Conservation (phyloP, 768 basidiomycete genomes). For the Collybiopsis confluens region DNA sequence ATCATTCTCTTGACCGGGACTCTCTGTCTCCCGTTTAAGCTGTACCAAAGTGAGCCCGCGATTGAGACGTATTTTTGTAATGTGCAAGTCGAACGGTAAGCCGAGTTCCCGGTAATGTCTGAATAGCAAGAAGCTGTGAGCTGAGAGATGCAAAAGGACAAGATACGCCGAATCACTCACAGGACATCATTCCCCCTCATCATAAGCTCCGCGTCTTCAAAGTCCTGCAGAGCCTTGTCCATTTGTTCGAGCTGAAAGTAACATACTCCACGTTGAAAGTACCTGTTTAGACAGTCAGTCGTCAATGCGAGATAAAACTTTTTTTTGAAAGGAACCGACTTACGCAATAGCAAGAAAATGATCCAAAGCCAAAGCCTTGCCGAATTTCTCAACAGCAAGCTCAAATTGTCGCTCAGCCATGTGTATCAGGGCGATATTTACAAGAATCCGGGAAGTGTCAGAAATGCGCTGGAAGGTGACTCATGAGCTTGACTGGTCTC, state of each 20-base stretch:
- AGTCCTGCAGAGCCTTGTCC: constrained; percentile 13
- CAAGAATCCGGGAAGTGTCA: constrained; percentile 46
- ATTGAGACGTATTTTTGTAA: constrained; percentile 13
- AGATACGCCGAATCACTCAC: constrained; percentile 1
- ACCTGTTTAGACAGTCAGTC: background rate
- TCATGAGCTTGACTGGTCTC: too few relatives aligned
- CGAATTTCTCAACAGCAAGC: constrained; percentile 53
- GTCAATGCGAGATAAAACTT: background rate
- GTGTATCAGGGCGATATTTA: constrained; percentile 67
- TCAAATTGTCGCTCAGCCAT: constrained; percentile 61
- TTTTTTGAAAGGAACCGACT: constrained; percentile 14
- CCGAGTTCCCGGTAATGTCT: constrained; percentile 16
- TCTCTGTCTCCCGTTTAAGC: constrained; percentile 7
- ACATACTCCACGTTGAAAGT: constrained; percentile 16
- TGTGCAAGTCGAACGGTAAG: constrained; percentile 14
- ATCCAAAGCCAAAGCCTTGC: constrained; percentile 52
- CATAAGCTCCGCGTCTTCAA: constrained; percentile 11
- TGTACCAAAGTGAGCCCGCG: constrained; percentile 9
- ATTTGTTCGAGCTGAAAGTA: constrained; percentile 10
- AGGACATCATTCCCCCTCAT: constrained; percentile 15
- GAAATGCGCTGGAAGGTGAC: constrained; percentile 6
- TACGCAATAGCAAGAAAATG: constrained; percentile 62
- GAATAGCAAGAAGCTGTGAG: background rate
- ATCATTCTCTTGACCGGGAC: background rate
- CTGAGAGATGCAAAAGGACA: background rate